Percentiles rank a stretch among this genome's conserved stretches.
Conservation (phyloP, 805 yeast species). For the Suhomyces sp. region DNA sequence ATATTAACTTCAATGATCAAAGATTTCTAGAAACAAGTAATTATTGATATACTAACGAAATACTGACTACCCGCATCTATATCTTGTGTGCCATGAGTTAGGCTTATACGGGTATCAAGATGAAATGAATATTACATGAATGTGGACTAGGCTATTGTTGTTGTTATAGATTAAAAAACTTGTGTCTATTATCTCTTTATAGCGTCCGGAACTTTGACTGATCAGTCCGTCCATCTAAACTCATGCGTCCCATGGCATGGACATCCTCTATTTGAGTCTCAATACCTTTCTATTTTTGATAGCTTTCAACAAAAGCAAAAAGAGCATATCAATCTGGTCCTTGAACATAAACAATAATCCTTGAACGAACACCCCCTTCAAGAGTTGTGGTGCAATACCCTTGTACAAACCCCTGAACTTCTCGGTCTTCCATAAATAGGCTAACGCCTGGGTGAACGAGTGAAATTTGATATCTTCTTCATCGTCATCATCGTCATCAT, state of each 20-base stretch:
- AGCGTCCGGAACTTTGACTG: no score
- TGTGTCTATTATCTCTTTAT: no score
- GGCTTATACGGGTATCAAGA: no score
- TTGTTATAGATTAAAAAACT: no score
- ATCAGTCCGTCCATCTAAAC: no score
- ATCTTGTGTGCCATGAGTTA: neutral
- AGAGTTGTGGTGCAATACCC: slow-evolving; percentile 76
- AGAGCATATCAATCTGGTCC: slow-evolving; percentile 56
- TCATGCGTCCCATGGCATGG: no score
- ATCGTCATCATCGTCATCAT: slow-evolving; percentile 27
- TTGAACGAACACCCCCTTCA: slow-evolving; percentile 81
- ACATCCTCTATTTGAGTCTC: neutral
- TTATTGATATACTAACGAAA: no score
- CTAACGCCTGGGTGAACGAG: slow-evolving; percentile 62
- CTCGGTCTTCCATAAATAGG: slow-evolving; percentile 60
- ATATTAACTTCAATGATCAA: no score
- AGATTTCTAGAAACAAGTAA: no score
- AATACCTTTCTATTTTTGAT: slow-evolving; percentile 17
- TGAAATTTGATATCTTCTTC: slow-evolving; percentile 46
- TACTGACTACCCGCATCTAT: neutral
- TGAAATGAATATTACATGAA: no score
- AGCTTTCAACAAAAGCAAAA: slow-evolving; percentile 32
- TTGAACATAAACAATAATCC: slow-evolving; percentile 81
- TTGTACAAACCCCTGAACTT: slow-evolving; percentile 69
- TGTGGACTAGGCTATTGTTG: no score